Evolutionary conservation across 2,329 filamentous ascomycete genomes (phyloP), one percentile per base, ranked within the genome.

Genomic region (Cercospora sojina): DNA sequence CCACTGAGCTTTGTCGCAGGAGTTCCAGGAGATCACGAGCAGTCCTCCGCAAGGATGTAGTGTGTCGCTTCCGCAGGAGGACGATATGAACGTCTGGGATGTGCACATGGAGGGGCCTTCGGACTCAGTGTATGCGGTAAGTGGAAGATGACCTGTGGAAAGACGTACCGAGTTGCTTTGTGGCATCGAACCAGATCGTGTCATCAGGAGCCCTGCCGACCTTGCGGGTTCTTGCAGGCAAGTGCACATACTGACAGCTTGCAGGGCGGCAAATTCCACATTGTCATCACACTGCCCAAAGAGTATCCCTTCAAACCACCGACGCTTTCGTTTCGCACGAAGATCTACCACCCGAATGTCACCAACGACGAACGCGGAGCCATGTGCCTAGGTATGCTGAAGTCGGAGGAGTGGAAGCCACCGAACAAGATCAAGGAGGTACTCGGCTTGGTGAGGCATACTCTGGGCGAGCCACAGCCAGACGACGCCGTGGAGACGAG

Each of bases 331-430:
- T 96, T 97, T 85, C 82, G 84, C 71, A 97, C 93, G 60, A 94
- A 93, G 81, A 91, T 97, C 83, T 97, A 96, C 86, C 93, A 97
- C 82, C 93, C 93, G 53, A 97, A 97, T 81, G 87, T 97, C 67
- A 92, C 90, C 76, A 95, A 96, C 84, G 93, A 96, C 79, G 86
- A 87, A 76, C 87, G 88, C 72, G 93, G 93, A 69, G 90, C 86
- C 80, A 91, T 97, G 87, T 97, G 93, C 80, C 84, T 97, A 53
- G 88, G 87, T 67, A 86, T 93, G 79, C 87, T 97, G 73, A 92
- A 93, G 77, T 79, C 90, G 31, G 92, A 96, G 74, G 89, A 92
- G 80, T 97, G 93, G 93, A 97, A 97, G 84, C 93, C 93, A 18
- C 89, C 89, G 68, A 91, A 90, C 75, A 90, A 89, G 81, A 86